A percentile compares a stretch with the other conserved stretches of the same genome.
These are phyloP conservation scores for Durio zibethinus DNA, from an alignment of 345 rosid species.

Conservation along the genomic window DNA sequence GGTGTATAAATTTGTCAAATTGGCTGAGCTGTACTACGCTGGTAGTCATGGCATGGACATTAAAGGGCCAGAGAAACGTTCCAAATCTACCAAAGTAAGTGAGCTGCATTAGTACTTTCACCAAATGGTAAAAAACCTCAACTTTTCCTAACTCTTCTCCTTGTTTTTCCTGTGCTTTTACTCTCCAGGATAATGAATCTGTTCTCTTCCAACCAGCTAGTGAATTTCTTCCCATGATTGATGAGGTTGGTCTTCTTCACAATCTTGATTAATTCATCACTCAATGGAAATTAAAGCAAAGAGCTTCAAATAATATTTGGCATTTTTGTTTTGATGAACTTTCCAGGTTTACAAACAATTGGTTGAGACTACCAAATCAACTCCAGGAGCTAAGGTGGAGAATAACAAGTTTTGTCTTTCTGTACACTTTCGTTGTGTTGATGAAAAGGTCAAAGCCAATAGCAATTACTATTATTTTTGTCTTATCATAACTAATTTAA, in stretches of 20 bases:
- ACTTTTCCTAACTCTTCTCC: neutral
- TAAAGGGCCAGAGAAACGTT: slow-evolving; percentile 68
- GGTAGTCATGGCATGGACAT: slow-evolving; percentile 99
- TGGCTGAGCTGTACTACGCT: slow-evolving; percentile 88
- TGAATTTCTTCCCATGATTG: slow-evolving; percentile 76
- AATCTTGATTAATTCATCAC: neutral
- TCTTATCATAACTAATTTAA: neutral
- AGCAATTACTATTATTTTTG: neutral
- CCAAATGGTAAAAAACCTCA: neutral
- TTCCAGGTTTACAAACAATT: slow-evolving; percentile 55
- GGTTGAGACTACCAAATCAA: slow-evolving; percentile 64
- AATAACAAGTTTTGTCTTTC: slow-evolving; percentile 87
- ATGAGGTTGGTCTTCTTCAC: slow-evolving; percentile 48
- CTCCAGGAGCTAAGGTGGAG: slow-evolving; percentile 79
- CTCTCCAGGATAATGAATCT: slow-evolving; percentile 44
- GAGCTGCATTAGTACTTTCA: neutral
- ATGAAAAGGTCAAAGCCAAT: slow-evolving; percentile 50
- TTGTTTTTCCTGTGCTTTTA: neutral
- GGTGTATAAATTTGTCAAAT: slow-evolving; percentile 80
- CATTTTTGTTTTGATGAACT: neutral
- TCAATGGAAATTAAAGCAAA: neutral
- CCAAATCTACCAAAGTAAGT: slow-evolving; percentile 50
- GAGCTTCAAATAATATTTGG: neutral
- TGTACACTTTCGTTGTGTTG: slow-evolving; percentile 86
- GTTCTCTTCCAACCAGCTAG: slow-evolving; percentile 80